phyloP scores from a whole-genome alignment of 2,329 filamentous ascomycete genomes.

The Tetracladium maxilliforme region DNA sequence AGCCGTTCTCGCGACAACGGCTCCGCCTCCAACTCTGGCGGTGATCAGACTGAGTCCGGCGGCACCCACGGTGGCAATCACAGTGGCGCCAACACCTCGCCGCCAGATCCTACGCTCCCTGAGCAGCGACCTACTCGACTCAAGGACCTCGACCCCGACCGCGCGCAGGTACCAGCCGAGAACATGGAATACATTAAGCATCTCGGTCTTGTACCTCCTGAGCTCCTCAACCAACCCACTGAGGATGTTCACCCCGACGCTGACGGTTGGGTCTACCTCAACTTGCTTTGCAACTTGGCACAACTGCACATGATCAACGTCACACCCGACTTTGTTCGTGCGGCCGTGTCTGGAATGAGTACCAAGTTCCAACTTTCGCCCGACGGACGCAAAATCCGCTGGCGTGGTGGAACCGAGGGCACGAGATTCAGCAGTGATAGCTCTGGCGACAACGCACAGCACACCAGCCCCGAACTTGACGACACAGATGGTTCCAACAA shows the following conservation, averaged over 20 bases:
- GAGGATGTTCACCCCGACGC: slow-evolving; percentile 42
- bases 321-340: slow-evolving; percentile 61
- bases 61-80: slow-evolving; percentile 13
- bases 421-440: slow-evolving; percentile 54
- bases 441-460: slow-evolving; percentile 30
- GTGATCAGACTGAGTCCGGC: neutral
- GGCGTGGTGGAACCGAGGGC: slow-evolving; percentile 54
- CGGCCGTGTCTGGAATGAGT: slow-evolving; percentile 55
- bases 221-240: slow-evolving; percentile 28
- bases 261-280: slow-evolving; percentile 73
- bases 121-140: slow-evolving; percentile 69
- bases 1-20: slow-evolving; percentile 9
- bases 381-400: slow-evolving; percentile 67
- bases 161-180: slow-evolving; percentile 59
- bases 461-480: slow-evolving; percentile 33
- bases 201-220: slow-evolving; percentile 49
- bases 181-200: slow-evolving; percentile 72
- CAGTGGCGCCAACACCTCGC: slow-evolving; percentile 20
- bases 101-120: too few relatives aligned
- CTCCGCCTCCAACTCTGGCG: neutral
- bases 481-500: slow-evolving; percentile 28
- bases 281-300: slow-evolving; percentile 66
- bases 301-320: slow-evolving; percentile 79
- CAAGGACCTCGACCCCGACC: slow-evolving; percentile 62
- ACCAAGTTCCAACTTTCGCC: slow-evolving; percentile 62